phyloP scores from a whole-genome alignment of 2,329 filamentous ascomycete genomes.

The Phialophora tarda region DNA sequence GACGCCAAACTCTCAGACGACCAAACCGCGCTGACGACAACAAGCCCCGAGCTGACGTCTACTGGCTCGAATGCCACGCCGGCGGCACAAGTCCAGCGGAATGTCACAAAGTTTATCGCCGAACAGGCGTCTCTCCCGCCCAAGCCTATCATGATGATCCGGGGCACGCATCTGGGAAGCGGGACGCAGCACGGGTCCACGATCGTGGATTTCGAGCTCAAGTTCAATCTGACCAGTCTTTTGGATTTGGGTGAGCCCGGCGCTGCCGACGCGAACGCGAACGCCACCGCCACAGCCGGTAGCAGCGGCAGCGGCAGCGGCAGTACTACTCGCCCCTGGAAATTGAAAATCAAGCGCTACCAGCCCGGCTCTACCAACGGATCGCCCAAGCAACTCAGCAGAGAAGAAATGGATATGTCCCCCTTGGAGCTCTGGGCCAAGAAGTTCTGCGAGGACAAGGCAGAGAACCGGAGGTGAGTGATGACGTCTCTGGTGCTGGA shows the following conservation, averaged over 20 bases:
- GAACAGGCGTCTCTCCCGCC: constrained; percentile 43
- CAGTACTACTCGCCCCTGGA: neutral
- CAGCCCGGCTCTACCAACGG: constrained; percentile 23
- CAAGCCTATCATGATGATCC: constrained; percentile 41
- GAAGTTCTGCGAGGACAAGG: constrained; percentile 39
- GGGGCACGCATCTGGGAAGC: constrained; percentile 32
- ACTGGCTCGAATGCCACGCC: constrained; percentile 11
- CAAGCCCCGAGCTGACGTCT: constrained; percentile 36
- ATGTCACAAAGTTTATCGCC: constrained; percentile 41
- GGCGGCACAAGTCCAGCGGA: neutral
- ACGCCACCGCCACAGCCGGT: neutral
- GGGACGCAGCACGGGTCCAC: constrained; percentile 14
- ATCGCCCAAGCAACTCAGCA: constrained; percentile 17
- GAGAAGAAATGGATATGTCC: constrained; percentile 19
- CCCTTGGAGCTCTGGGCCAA: constrained; percentile 38
- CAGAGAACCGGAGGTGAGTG: constrained; percentile 34
- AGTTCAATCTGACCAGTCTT: constrained; percentile 40
- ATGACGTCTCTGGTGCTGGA: too few species aligned
- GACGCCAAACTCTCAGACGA: constrained; percentile 40
- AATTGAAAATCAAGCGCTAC: neutral
- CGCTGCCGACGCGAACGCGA: neutral
- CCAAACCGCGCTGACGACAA: constrained; percentile 39
- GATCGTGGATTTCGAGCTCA: constrained; percentile 41
- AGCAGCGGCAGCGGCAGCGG: neutral
- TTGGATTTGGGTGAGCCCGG: constrained; percentile 26